Evolutionary conservation across 2,329 filamentous ascomycete genomes (phyloP), one percentile per base, ranked within the genome.

Genomic region (Pseudomassariella vexata): DNA sequence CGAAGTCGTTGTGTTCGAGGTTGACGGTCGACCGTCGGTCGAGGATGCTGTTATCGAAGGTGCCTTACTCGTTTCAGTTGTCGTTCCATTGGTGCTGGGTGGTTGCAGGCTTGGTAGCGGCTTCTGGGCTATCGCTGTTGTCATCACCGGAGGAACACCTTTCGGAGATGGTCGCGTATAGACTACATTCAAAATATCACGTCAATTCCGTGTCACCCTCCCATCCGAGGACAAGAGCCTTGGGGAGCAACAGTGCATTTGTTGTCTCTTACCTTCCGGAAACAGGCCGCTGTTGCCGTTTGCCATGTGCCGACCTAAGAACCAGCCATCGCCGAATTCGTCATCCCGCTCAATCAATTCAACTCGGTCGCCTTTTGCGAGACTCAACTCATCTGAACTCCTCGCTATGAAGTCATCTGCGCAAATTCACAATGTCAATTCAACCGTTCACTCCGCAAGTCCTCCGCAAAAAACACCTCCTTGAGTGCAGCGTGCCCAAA

Each of bases 361-460:
- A 40, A 94, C 82, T 42, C 83, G 78, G 50, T 92, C 85, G 47
- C 85, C 89, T 53, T 94, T 94, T 34, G 77, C 69, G 44, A 98
- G 70, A 47, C 79, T 94, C 52, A 98, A 71, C 68, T 98, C 92
- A 62, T 98, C 92, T 36, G 85, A 83, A 59, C 88, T 94, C 46
- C 92, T 80, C 36, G 90, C 89, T 47, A 80, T 69, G 58, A 98
- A 96, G 62, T 95, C 88, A 63, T 98, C 87, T 94, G 42, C 28
- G 33, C n/a, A 24, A 12, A 22, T 20, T 18, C 28, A 26, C 27
- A 28, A 27, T 25, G 35, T 34, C 35, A 42, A 36, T 24, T n/a
- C 30, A 28, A 9, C 15, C 24, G 14, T 12, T 22, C 19, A 8
- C n/a, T n/a, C n/a, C n/a, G n/a, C n/a, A n/a, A n/a, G n/a, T n/a